These are phyloP conservation scores for Simmondsia chinensis DNA, from an alignment of 148 eudicot genomes.

Conservation along the genomic window DNA sequence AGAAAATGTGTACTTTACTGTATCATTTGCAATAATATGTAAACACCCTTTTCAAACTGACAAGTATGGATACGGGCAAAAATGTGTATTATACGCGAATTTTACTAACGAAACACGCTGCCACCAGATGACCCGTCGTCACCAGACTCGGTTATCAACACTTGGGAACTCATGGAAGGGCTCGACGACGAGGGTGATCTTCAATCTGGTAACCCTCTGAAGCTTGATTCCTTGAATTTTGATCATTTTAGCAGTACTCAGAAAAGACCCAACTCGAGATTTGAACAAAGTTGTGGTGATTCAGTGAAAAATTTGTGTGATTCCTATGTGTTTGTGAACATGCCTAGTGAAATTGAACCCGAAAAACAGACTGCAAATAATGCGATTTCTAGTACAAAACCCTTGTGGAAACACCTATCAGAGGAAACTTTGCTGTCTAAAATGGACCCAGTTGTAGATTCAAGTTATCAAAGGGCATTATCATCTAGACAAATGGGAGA, in stretches of 20 bases:
- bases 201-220: conserved; percentile 19
- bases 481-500: conserved; percentile 26
- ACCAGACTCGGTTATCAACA: conserved; percentile 90
- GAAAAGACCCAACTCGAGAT: conserved; percentile 12
- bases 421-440: conserved; percentile 80
- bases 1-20: too few species aligned
- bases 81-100: too few species aligned
- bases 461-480: conserved; percentile 55
- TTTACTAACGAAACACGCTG: too few species aligned
- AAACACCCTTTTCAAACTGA: too few species aligned
- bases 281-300: conserved; percentile 9
- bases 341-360: conserved; percentile 39
- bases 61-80: too few species aligned
- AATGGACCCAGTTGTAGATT: conserved; percentile 61
- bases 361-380: conserved; percentile 8
- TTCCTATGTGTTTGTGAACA: conserved; percentile 36
- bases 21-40: too few species aligned
- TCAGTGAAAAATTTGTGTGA: conserved; percentile 19
- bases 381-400: conserved; percentile 36
- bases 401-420: conserved; percentile 90
- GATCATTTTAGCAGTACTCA: conserved; percentile 3
- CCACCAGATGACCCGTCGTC: conserved; percentile 24
- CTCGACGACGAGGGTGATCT: conserved; percentile 61
- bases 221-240: conserved; percentile 3
- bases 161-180: conserved; percentile 99